Base-by-base conservation (phyloP, 1,284 basidiomycete species). In the Amylostereum areolatum region DNA sequence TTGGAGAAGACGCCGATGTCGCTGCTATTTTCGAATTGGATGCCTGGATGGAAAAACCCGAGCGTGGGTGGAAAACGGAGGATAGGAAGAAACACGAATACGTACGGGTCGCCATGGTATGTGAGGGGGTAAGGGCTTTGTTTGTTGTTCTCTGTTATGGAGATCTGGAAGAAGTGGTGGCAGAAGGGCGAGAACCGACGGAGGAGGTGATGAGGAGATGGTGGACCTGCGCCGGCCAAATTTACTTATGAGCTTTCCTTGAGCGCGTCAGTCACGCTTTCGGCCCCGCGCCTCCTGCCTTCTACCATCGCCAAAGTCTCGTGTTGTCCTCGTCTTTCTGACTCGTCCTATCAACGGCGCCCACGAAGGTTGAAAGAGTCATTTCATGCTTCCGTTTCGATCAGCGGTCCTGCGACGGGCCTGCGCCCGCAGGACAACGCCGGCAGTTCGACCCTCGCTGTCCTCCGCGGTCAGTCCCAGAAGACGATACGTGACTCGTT, bases 1-100 rank as follows among this genome's bases (percentile, higher is more conserved):
- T 92, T 97, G 62, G 92, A 74, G 72, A 94, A 95, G 43, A 96
- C 92, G 63, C 94, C 92, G 59, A 98, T 85, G 64, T 98, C 95
- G 71, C 89, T 93, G 70, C 85, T 94, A 75, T 97, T 97, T 75
- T 99, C 95, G 65, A 97, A 99, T 73, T 92, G 89, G 56, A 89
- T 75, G 65, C 91, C 90, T 93, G 62, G 29, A 52, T 44, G 46
- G 41, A 31, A 28, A 50, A 51, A 39, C 44, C 32, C 39, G 12
- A 27, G 48, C 35, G 44, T 39, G 10, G 10, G 47, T 28, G 41
- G 7, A 25, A 49, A 42, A 6, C 28, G 43, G 18, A 37, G 12
- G 24, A 25, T 46, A 41, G 28, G 18, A 18, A 18, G 18, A 36
- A 36, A 18, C 33, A 29, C 2, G 33, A 11, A 30, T 44, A 66